phyloP scores from a whole-genome alignment of 2,329 filamentous ascomycete species.

The Periconia digitata region DNA sequence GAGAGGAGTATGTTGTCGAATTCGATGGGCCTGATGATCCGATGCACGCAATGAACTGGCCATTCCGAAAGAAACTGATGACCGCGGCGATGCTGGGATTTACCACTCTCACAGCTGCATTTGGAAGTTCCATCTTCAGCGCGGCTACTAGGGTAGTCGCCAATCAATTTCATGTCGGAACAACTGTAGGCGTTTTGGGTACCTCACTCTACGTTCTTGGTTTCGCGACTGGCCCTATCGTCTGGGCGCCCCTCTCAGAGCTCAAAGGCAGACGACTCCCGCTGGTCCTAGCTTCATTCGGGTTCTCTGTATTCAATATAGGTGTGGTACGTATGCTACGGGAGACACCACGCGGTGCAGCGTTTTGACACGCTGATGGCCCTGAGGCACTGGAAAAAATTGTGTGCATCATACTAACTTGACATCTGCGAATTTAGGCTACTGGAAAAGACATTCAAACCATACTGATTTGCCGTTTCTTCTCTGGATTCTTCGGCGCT shows the following conservation, averaged over 20 bases:
- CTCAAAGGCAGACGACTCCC: slow-evolving; percentile 53
- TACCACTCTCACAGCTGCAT: slow-evolving; percentile 68
- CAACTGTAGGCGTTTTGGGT: slow-evolving; percentile 53
- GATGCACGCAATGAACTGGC: slow-evolving; percentile 86
- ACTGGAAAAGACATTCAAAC: slow-evolving; percentile 56
- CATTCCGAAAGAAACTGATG: slow-evolving; percentile 71
- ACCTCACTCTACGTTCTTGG: slow-evolving; percentile 53
- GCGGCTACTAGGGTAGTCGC: slow-evolving; percentile 38
- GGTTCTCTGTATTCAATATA: slow-evolving; percentile 54
- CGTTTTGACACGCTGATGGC: too few relatives aligned
- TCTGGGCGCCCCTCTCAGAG: slow-evolving; percentile 56
- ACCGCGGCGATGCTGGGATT: slow-evolving; percentile 71
- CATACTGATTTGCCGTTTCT: slow-evolving; percentile 56
- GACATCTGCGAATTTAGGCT: too few relatives aligned
- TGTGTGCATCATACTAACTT: too few relatives aligned
- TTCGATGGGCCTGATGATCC: slow-evolving; percentile 85
- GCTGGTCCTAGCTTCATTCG: slow-evolving; percentile 52
- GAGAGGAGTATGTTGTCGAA: slow-evolving; percentile 76
- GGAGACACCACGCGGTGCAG: too few relatives aligned
- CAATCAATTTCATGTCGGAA: slow-evolving; percentile 47
- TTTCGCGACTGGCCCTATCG: slow-evolving; percentile 50
- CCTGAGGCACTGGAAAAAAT: too few relatives aligned
- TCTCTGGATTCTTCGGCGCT: slow-evolving; percentile 56
- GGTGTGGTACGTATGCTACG: slow-evolving; percentile 51
- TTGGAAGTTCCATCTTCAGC: slow-evolving; percentile 56